Percentiles rank a stretch among this genome's conserved stretches.
phyloP scores from a whole-genome alignment of 228 moss, liverwort and hornwort genomes.

The Sphagnum fallax region DNA sequence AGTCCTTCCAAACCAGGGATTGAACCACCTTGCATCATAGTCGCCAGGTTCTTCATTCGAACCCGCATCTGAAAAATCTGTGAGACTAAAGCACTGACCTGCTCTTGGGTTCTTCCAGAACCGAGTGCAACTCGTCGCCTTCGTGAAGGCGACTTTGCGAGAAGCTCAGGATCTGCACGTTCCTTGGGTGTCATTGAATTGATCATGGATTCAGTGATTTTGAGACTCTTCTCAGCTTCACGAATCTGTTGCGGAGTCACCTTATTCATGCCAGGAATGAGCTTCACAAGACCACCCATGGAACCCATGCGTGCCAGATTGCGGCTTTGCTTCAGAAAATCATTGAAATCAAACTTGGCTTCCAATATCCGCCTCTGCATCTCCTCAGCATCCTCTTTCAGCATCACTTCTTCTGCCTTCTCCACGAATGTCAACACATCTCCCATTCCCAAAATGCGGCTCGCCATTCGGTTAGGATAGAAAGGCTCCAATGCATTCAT shows the following conservation, averaged over 20 bases:
- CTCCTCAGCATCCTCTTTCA: conserved; percentile 77
- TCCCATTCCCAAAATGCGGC: conserved; percentile 98
- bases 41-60: conserved; percentile 86
- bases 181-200: conserved; percentile 91
- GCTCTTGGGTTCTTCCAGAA: conserved; percentile 94
- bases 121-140: conserved; percentile 83
- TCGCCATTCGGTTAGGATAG: conserved; percentile 92
- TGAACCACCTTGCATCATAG: conserved; percentile 81
- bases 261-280: conserved; percentile 98
- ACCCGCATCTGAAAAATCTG: conserved; percentile 97
- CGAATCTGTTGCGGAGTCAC: conserved; percentile 80
- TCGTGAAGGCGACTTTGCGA: conserved; percentile 86
- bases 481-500: conserved; percentile 89
- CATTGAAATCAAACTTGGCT: conserved; percentile 96
- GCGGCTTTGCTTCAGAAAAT: conserved; percentile 87
- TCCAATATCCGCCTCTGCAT: conserved; percentile 98
- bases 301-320: conserved; percentile 93
- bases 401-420: conserved; percentile 95
- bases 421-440: conserved; percentile 92
- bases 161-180: conserved; percentile 83
- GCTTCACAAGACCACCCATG: conserved; percentile 78
- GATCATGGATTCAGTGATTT: conserved; percentile 98
- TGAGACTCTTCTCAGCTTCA: conserved; percentile 92
- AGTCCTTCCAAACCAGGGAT: conserved; percentile 72
- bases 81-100: conserved; percentile 91